Base-by-base conservation (phyloP, 1,284 basidiomycete genomes). In the Takashimella tepidaria region DNA sequence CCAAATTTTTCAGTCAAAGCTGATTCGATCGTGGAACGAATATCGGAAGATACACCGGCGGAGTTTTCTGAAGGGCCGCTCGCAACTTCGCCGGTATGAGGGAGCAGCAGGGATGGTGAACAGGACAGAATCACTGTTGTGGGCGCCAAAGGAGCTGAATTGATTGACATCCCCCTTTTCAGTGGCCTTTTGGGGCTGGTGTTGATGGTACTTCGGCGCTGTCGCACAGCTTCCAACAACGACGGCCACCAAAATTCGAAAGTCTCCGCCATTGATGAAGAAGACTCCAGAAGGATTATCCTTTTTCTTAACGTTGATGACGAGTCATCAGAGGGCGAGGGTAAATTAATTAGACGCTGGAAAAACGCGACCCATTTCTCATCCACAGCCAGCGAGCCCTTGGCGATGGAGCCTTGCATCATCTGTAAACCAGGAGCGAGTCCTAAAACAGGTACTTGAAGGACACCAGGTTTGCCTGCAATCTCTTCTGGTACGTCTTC, bases 201-300 rank as follows among this genome's bases (percentile, higher is more conserved):
- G 82, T 80, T 4, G 79, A 78, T 16, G 82, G 78, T 41, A 80
- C 77, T 83, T 61, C 89, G 81, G 27, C 87, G 81, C 53, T 84
- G 79, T 47, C 84, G 83, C 6, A 92, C 86, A 6, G 88, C 85
- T 41, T 83, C 79, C 10, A 90, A 78, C 13, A 93, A 79, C 26
- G 84, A 80, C 3, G 88, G 84, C 68, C 88, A 92, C 89, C 91
- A 92, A 1, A 79, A 75, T 2, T 84, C 79, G 6, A 87, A 84
- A 4, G 86, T 83, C 3, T 83, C 74, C 0, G 87, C 83, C 51
- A 93, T 82, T 0, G 83, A 86, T 4, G 83, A 79, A 58, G 87
- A 88, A 66, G 91, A 87, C 53, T 88, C 85, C 50, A 93, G 79
- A 62, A 91, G 88, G 48, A 93, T 80, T 8, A 93, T 80, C n/a